Evolutionary conservation across 768 basidiomycete genomes (phyloP).

Genomic region (Tylopilus plumbeoviolaceoides): DNA sequence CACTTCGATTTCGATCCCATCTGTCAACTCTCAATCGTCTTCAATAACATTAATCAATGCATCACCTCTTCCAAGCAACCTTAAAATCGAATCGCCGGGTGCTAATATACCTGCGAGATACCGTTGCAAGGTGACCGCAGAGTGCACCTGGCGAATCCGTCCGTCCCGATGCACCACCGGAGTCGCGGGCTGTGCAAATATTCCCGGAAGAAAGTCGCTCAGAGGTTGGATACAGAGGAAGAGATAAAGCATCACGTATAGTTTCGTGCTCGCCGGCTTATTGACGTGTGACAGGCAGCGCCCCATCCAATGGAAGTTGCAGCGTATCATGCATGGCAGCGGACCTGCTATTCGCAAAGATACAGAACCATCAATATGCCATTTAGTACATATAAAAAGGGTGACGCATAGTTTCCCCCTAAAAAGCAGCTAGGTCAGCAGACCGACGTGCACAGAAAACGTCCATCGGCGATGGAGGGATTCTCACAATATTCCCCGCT

Average conservation of each 20-base stretch:
- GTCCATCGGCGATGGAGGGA: not conserved
- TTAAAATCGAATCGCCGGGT: slow-evolving; percentile 18
- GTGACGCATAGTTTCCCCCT: slow-evolving; percentile 17
- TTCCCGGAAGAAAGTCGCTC: slow-evolving; percentile 14
- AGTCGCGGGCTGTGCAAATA: slow-evolving; percentile 16
- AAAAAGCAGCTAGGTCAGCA: slow-evolving; percentile 9
- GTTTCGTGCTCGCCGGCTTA: slow-evolving; percentile 11
- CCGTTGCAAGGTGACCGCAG: slow-evolving; percentile 8
- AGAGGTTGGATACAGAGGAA: slow-evolving; percentile 19
- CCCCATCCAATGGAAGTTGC: slow-evolving; percentile 8
- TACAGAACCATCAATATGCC: slow-evolving; percentile 23
- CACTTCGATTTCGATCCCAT: slow-evolving; percentile 19
- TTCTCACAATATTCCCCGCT: slow-evolving; percentile 12
- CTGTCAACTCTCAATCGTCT: slow-evolving; percentile 11
- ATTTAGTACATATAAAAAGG: slow-evolving; percentile 23
- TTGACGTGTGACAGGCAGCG: slow-evolving; percentile 14
- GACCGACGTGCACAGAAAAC: not conserved
- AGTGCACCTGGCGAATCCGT: slow-evolving; percentile 14
- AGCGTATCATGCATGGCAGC: slow-evolving; percentile 9
- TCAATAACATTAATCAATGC: slow-evolving; percentile 16
- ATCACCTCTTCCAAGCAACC: slow-evolving; percentile 17
- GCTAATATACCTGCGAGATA: slow-evolving; percentile 1
- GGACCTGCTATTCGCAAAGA: slow-evolving; percentile 25
- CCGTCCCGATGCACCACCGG: slow-evolving; percentile 12
- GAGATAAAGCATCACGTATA: slow-evolving; percentile 25